Evolutionary conservation across 2,329 filamentous ascomycete genomes (phyloP).

Genomic region (Helminthosporium solani): DNA sequence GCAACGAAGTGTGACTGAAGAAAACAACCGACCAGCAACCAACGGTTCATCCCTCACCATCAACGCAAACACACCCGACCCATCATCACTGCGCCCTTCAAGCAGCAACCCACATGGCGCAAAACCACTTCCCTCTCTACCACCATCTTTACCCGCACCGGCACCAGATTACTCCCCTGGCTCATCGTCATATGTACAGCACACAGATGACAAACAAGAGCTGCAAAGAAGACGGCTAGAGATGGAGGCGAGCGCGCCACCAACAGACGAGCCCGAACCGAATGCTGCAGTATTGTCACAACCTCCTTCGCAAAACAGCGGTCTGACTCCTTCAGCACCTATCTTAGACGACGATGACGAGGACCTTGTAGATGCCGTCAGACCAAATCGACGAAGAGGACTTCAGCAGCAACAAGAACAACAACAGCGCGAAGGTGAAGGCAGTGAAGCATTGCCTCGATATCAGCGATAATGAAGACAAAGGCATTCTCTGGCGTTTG

Average conservation of each 20-base stretch:
- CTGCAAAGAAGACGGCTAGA: slow-evolving; percentile 56
- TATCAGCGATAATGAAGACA: slow-evolving; percentile 24
- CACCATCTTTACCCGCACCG: slow-evolving; percentile 15
- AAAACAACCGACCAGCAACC: slow-evolving; percentile 16
- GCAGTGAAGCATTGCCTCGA: slow-evolving; percentile 32
- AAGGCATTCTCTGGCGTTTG: not conserved
- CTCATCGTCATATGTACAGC: slow-evolving; percentile 35
- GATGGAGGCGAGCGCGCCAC: slow-evolving; percentile 46
- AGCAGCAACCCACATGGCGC: slow-evolving; percentile 10
- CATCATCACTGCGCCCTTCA: slow-evolving; percentile 11
- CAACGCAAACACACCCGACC: slow-evolving; percentile 13
- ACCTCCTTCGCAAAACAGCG: slow-evolving; percentile 12
- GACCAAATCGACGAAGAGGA: slow-evolving; percentile 10
- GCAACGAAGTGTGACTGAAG: slow-evolving; percentile 19
- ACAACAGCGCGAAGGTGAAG: slow-evolving; percentile 11
- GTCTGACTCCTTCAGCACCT: slow-evolving; percentile 32
- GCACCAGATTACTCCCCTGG: slow-evolving; percentile 30
- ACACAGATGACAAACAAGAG: slow-evolving; percentile 76
- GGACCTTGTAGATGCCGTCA: slow-evolving; percentile 30
- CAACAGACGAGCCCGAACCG: slow-evolving; percentile 25
- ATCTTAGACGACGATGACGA: slow-evolving; percentile 38
- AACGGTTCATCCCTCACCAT: slow-evolving; percentile 29
- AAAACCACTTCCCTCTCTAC: slow-evolving; percentile 26
- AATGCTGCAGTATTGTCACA: slow-evolving; percentile 21
- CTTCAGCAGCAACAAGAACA: slow-evolving; percentile 7